Base-by-base conservation (phyloP, 495 filamentous ascomycete species). In the Chlorociboria aeruginascens region DNA sequence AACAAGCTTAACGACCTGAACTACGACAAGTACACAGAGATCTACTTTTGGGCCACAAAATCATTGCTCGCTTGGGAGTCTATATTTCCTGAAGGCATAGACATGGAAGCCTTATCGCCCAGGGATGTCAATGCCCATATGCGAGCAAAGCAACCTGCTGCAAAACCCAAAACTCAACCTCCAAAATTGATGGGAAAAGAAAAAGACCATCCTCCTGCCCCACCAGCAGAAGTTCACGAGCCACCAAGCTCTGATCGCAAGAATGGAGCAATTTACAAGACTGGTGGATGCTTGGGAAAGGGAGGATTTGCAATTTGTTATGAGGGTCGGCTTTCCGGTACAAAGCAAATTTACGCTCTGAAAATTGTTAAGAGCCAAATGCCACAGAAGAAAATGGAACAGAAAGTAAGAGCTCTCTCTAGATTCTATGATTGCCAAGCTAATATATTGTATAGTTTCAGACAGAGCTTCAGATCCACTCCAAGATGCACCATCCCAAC, bases 401-500 rank as follows among this genome's bases (percentile, higher is more conserved):
- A 94, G 55, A 98, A 98, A 81, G 90, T 94, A 34, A 39, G 9
- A 0, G 7, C 28, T n/a, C 13, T 3, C 1, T 30, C 32, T n/a
- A 28, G 7, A 14, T 37, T 16, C 11, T 25, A 10, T 46, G 16
- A 14, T 39, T 48, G 20, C 32, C 6, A 14, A 12, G 44, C 65
- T 77, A 53, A 78, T 60, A 11, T 34, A 6, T 32, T 40, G 6
- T 47, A 17, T 47, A 96, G 89, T 99, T 99, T 66, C 86, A 92
- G 66, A 95, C 89, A 3, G 93, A 99, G 61, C 75, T 99, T 1
- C 89, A 96, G 63, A 94, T 99, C 39, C 93, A 99, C 62, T 94
- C 89, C 13, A 97, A 95, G 61, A 89, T 99, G 82, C 78, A 79
- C 32, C 90, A 99, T 55, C 80, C 82, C 9, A 89, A 94, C 58